Conservation (phyloP, 2,329 filamentous ascomycete species). For the Ophiosphaerella narmari region DNA sequence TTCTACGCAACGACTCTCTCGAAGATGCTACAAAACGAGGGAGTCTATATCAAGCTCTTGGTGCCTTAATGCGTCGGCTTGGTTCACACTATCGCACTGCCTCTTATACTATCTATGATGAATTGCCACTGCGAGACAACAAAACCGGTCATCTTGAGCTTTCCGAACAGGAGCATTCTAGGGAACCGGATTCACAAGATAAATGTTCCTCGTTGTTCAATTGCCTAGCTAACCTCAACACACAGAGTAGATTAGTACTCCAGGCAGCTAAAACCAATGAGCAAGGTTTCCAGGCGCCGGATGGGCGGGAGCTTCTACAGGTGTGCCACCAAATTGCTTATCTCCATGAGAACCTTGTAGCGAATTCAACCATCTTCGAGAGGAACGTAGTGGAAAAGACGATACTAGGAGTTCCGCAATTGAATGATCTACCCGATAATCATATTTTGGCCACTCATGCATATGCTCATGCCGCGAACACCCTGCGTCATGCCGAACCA, state of each 20-base stretch:
- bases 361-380: neutral
- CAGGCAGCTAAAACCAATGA: conserved; percentile 19
- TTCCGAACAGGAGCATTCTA: too few relatives aligned
- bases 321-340: conserved; percentile 41
- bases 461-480: conserved; percentile 12
- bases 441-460: conserved; percentile 39
- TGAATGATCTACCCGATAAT: conserved; percentile 46
- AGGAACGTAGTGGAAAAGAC: conserved; percentile 6
- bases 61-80: conserved; percentile 49
- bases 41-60: conserved; percentile 45
- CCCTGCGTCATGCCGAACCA: conserved; percentile 13
- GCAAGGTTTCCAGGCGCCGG: conserved; percentile 22
- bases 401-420: conserved; percentile 4
- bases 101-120: conserved; percentile 34
- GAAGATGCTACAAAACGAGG: conserved; percentile 42
- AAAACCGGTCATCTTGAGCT: conserved; percentile 12
- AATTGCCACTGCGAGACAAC: conserved; percentile 41
- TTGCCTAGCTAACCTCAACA: conserved; percentile 31
- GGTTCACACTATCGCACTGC: conserved; percentile 37
- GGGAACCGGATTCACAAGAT: conserved; percentile 1
- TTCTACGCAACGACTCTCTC: conserved; percentile 50
- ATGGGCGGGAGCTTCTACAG: conserved; percentile 37
- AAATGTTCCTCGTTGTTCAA: conserved; percentile 27
- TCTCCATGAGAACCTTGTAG: conserved; percentile 30
- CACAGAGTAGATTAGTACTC: conserved; percentile 27